Evolutionary conservation across 2,329 filamentous ascomycete species (phyloP).

Genomic region (Penicillium verrucosum): DNA sequence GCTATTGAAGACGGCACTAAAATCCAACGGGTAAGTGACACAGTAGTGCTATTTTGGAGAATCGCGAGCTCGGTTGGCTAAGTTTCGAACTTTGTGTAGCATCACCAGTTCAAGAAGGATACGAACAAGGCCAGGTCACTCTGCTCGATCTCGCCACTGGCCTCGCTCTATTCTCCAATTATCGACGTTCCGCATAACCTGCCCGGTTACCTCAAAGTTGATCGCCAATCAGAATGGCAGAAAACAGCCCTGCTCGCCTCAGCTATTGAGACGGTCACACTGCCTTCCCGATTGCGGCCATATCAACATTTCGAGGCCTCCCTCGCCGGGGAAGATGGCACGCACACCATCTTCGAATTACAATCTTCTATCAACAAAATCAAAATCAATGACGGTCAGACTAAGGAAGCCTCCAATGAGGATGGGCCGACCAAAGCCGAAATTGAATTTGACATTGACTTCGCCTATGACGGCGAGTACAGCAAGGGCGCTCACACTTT

Average conservation of each 20-base stretch:
- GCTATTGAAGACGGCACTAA: constrained; percentile 65
- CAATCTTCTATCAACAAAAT: constrained; percentile 58
- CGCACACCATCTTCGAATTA: constrained; percentile 72
- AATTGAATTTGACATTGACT: constrained; percentile 39
- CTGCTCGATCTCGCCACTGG: constrained; percentile 64
- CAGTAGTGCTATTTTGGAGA: not conserved
- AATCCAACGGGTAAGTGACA: constrained; percentile 51
- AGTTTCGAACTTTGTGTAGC: constrained; percentile 42
- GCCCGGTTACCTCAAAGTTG: constrained; percentile 58
- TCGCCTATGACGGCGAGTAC: constrained; percentile 32
- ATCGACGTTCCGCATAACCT: constrained; percentile 57
- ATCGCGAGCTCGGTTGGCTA: constrained; percentile 1
- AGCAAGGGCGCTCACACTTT: constrained; percentile 32
- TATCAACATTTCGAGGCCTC: constrained; percentile 39
- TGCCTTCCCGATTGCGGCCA: constrained; percentile 62
- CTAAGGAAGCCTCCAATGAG: constrained; percentile 6
- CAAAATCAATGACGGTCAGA: constrained; percentile 14
- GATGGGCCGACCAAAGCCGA: constrained; percentile 19
- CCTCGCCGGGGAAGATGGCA: constrained; percentile 61
- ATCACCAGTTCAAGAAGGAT: constrained; percentile 62
- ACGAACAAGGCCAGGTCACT: constrained; percentile 73
- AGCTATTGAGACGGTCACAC: constrained; percentile 72
- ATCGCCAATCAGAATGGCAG: constrained; percentile 71
- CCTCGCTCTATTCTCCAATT: constrained; percentile 76
- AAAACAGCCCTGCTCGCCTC: constrained; percentile 71